Evolutionary conservation across 768 basidiomycete genomes (phyloP), one percentile per base, ranked within the genome.

Genomic region (Paxillus involutus): DNA sequence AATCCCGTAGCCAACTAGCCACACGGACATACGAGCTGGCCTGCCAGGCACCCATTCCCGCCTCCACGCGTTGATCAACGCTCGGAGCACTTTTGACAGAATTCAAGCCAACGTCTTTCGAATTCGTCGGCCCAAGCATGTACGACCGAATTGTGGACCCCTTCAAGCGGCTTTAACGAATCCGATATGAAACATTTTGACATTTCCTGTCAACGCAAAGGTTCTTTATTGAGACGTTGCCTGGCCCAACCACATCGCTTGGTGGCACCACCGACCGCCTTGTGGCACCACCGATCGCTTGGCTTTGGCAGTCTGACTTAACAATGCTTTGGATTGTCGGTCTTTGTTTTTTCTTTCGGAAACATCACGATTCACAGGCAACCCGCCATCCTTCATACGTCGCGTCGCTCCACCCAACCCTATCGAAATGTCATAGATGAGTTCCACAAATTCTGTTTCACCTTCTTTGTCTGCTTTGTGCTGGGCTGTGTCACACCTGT

Each of bases 361-460:
- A 11, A 21, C 3, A 4, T 26, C 14, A 8, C 35, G 8, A 36
- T 52, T 46, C 10, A 8, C 6, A 3, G 10, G 17, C 45, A 33
- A 2, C n/a, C 32, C 10, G 7, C 14, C 6, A 11, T 41, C 29
- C 13, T 40, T 40, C 39, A 40, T 43, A 26, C 17, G 24, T 13
- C 39, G n/a, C 11, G 8, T n/a, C 32, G 30, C 24, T 21, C 33
- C 30, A 24, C 21, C 30, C 13, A 2, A 44, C 11, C 13, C 36
- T 6, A 24, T 13, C 10, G 6, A 6, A 39, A 7, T 29, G 10
- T 30, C 14, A 7, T 1, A 53, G 51, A 50, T 52, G 13, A 52
- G 56, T 58, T 45, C 49, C 44, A 55, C 51, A 45, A 8, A 35
- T 21, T 51, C 59, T 59, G 54, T 60, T 35, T 26, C 42, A 19